Evolutionary conservation across 345 rosid species (phyloP).

Genomic region (Eucalyptus erythrocorys): DNA sequence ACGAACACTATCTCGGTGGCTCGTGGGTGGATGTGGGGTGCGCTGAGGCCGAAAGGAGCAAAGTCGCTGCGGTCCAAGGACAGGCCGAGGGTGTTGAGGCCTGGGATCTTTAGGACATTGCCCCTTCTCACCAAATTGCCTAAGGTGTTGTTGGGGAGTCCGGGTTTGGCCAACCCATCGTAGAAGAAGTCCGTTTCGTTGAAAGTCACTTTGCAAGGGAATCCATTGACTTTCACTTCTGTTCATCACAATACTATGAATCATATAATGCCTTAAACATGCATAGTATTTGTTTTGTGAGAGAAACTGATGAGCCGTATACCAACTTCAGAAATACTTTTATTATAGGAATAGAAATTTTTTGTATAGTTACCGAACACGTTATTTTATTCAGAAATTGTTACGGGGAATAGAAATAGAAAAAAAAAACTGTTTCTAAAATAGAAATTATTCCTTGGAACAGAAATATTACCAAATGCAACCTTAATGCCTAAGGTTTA

Average conservation of each 20-base stretch:
- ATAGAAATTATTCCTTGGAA: no score
- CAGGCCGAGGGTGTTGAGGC: no score
- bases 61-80: no score
- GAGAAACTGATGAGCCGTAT: not conserved
- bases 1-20: constrained; percentile 41
- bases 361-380: no score
- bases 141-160: constrained; percentile 31
- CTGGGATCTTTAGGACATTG: constrained; percentile 25
- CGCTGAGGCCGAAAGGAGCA: constrained; percentile 49
- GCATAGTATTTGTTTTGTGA: not conserved
- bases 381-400: no score
- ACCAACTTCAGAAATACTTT: not conserved
- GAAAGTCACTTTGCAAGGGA: constrained; percentile 28
- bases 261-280: not conserved
- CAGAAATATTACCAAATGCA: no score
- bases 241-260: not conserved
- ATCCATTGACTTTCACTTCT: constrained; percentile 42
- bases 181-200: constrained; percentile 35
- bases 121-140: constrained; percentile 30
- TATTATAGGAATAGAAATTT: no score
- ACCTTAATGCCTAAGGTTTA: not conserved
- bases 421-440: no score
- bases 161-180: constrained; percentile 27
- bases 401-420: no score
- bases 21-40: constrained; percentile 69